phyloP scores from a whole-genome alignment of 805 yeast genomes.

The Myxozyma neglecta region DNA sequence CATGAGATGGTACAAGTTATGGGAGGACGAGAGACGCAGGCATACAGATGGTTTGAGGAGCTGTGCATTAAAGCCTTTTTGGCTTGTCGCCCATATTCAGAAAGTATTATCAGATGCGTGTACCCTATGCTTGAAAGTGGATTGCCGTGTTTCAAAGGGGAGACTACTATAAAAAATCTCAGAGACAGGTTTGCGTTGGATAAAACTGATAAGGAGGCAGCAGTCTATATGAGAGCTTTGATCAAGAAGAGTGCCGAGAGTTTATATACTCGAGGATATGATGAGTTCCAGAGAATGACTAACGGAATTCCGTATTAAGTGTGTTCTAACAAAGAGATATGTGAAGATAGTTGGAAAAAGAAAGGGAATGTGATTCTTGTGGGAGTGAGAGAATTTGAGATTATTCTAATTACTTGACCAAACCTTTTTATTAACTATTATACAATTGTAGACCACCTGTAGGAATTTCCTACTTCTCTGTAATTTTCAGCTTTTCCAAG shows the following conservation, averaged over 20 bases:
- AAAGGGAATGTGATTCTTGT: background rate
- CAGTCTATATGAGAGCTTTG: constrained; percentile 68
- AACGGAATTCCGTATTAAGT: constrained; percentile 77
- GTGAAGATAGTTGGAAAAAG: background rate
- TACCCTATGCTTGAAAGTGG: constrained; percentile 94
- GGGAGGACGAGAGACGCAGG: constrained; percentile 91
- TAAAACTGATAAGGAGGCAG: constrained; percentile 83
- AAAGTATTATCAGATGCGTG: constrained; percentile 79
- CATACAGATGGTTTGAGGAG: constrained; percentile 92
- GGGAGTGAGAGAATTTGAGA: background rate
- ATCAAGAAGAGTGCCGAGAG: constrained; percentile 83
- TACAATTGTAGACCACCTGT: background rate
- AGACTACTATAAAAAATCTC: constrained; percentile 75
- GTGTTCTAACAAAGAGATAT: background rate
- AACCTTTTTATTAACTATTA: background rate
- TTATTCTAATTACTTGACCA: background rate
- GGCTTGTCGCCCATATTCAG: constrained; percentile 84
- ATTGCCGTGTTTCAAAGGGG: constrained; percentile 26
- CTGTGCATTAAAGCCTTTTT: constrained; percentile 89
- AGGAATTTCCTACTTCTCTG: background rate
- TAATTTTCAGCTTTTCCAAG: background rate
- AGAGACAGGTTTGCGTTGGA: constrained; percentile 75
- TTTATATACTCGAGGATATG: constrained; percentile 89
- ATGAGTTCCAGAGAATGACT: constrained; percentile 93
- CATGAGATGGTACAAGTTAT: constrained; percentile 93